Base-by-base conservation (phyloP, 768 basidiomycete species). In the Cystobasidiopsis lactophilus region DNA sequence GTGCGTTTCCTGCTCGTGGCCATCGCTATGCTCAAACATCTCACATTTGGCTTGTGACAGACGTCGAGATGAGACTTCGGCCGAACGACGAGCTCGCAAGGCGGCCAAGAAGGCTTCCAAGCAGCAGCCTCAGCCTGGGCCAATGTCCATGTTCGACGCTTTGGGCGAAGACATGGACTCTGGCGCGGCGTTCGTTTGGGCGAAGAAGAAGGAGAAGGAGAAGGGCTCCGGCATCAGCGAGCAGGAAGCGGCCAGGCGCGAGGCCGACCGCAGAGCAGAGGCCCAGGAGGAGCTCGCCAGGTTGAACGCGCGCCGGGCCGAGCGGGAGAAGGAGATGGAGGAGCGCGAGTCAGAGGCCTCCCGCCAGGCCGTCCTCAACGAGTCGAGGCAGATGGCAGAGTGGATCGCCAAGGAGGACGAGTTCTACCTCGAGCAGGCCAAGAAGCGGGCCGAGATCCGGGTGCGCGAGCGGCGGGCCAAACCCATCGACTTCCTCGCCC, bases 181-280 rank as follows among this genome's bases (percentile, higher is more conserved):
- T 30, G 81, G 79, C 21, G 85, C 95, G 64, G 85, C 89, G 65
- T 98, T 98, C 67, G 78, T 82, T 53, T 98, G 93, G 93, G 84
- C 88, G 69, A 98, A 98, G 73, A 98, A 98, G 71, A 76, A 78
- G 26, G 93, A 98, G 66, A 85, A 86, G 70, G 93, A 98, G 66
- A 75, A 77, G 62, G 95, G 91, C 68, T 69, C 77, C 55, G 93
- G 93, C 1, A 62, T 96, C 46, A 75, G 78, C 0, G 62, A 77
- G 1, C 78, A 77, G 0, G 93, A 98, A 62, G 72, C 81, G 1
- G 79, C 82, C 56, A 72, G 73, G 57, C 75, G 75, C 59, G 93
- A 98, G 69, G 77, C 78, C 1, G 65, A 84, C 24, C 69, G 89
- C 52, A 73, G 79, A 37, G 77, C 81, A 60, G 93, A 98, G 61